These are phyloP conservation scores for Conringia planisiliqua DNA, from an alignment of 345 rosid genomes.

Conservation along the genomic window DNA sequence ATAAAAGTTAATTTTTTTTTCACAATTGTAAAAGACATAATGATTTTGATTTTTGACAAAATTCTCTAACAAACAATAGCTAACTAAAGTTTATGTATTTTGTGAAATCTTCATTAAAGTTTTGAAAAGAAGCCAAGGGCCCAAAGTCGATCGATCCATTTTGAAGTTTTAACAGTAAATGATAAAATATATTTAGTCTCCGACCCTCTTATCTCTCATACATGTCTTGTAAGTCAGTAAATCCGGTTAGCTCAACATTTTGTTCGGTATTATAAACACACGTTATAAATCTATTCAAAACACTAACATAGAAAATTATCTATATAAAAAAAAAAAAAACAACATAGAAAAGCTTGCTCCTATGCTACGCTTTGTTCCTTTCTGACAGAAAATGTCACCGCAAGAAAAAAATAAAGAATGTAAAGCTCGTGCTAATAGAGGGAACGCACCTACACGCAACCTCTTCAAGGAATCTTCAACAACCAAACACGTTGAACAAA, in stretches of 20 bases:
- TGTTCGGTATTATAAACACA: background rate
- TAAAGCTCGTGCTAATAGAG: constrained; percentile 18
- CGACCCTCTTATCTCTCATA: background rate
- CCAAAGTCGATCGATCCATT: background rate
- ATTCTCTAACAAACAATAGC: background rate
- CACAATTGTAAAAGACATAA: too few species aligned
- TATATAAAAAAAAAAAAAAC: too few species aligned
- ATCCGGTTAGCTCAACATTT: background rate
- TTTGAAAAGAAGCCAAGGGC: background rate
- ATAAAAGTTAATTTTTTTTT: too few species aligned
- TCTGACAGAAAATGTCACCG: background rate
- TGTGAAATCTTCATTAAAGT: background rate
- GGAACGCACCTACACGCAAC: constrained; percentile 31
- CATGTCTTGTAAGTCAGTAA: background rate
- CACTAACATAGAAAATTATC: too few species aligned
- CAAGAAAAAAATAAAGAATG: background rate
- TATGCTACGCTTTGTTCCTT: constrained; percentile 16
- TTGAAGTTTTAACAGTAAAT: background rate
- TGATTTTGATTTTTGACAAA: background rate
- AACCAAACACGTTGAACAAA: constrained; percentile 32
- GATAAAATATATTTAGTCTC: background rate
- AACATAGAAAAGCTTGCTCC: background rate
- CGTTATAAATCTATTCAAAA: background rate
- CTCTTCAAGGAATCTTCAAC: constrained; percentile 5
- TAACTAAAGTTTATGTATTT: background rate